Evolutionary conservation across 768 basidiomycete species (phyloP).

Genomic region (Boletus patriciae): DNA sequence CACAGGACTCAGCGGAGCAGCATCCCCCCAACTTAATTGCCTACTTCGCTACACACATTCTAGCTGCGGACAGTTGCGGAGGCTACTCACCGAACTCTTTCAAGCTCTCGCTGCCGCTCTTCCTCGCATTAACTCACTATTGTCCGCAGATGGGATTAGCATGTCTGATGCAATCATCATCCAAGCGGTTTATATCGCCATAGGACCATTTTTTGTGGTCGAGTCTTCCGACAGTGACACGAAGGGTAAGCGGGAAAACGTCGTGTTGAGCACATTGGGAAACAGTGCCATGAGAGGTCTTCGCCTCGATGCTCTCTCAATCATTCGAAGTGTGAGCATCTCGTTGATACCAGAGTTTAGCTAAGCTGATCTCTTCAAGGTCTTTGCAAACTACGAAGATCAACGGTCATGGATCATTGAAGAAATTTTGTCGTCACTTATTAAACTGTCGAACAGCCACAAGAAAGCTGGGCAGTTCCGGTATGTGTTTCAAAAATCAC

Average conservation of each 20-base stretch:
- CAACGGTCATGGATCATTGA: constrained; percentile 98
- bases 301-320: constrained; percentile 74
- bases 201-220: constrained; percentile 92
- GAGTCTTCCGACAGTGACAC: constrained; percentile 59
- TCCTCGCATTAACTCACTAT: constrained; percentile 70
- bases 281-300: constrained; percentile 80
- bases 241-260: constrained; percentile 55
- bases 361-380: constrained; percentile 44
- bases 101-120: constrained; percentile 70
- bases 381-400: constrained; percentile 87
- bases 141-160: constrained; percentile 64
- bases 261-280: constrained; percentile 66
- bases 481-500: constrained; percentile 41
- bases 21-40: constrained; percentile 51
- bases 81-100: constrained; percentile 65
- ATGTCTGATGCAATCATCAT: constrained; percentile 93
- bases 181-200: constrained; percentile 87
- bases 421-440: constrained; percentile 87
- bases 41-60: constrained; percentile 47
- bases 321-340: constrained; percentile 77
- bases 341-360: not conserved
- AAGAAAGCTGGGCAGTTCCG: constrained; percentile 88
- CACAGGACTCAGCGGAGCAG: constrained; percentile 40
- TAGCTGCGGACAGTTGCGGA: constrained; percentile 38
- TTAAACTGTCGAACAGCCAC: constrained; percentile 86